Evolutionary conservation across 2,329 filamentous ascomycete species (phyloP).

Genomic region (Colletotrichum sp.): DNA sequence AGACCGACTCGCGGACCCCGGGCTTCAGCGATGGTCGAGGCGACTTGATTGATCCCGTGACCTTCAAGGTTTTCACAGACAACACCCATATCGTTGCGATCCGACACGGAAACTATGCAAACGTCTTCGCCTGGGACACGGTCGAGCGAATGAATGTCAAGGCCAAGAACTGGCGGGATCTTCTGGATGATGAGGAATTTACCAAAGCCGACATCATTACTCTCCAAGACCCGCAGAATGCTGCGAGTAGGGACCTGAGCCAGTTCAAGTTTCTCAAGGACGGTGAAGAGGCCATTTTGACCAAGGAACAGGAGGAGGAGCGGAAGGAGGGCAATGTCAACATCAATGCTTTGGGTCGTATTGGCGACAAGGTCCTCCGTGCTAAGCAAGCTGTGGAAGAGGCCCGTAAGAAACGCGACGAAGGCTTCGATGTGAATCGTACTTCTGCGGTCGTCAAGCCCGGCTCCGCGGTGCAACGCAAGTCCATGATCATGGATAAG

Average conservation of each 20-base stretch:
- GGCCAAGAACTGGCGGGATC: conserved; percentile 91
- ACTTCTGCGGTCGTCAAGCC: conserved; percentile 46
- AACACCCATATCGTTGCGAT: conserved; percentile 97
- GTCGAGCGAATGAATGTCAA: conserved; percentile 96
- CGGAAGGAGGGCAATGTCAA: conserved; percentile 76
- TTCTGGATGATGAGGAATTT: conserved; percentile 88
- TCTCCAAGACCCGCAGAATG: conserved; percentile 92
- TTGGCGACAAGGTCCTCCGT: conserved; percentile 81
- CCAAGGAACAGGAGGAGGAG: conserved; percentile 73
- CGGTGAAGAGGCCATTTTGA: conserved; percentile 71
- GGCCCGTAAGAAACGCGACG: conserved; percentile 76
- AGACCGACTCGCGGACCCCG: conserved; percentile 55
- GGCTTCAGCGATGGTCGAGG: conserved; percentile 60
- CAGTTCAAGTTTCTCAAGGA: conserved; percentile 90
- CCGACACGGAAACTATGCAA: conserved; percentile 79
- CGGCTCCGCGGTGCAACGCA: conserved; percentile 33
- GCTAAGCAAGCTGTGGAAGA: conserved; percentile 95
- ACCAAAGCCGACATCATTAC: conserved; percentile 92
- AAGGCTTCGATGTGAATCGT: conserved; percentile 63
- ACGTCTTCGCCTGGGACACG: conserved; percentile 96
- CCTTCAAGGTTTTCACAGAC: conserved; percentile 96
- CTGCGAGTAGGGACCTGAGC: conserved; percentile 80
- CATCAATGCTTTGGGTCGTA: conserved; percentile 76
- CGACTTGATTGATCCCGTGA: conserved; percentile 95
- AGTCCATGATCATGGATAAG: conserved; percentile 58